Base-by-base conservation (phyloP, 495 filamentous ascomycete species). In the Neurospora sp. region DNA sequence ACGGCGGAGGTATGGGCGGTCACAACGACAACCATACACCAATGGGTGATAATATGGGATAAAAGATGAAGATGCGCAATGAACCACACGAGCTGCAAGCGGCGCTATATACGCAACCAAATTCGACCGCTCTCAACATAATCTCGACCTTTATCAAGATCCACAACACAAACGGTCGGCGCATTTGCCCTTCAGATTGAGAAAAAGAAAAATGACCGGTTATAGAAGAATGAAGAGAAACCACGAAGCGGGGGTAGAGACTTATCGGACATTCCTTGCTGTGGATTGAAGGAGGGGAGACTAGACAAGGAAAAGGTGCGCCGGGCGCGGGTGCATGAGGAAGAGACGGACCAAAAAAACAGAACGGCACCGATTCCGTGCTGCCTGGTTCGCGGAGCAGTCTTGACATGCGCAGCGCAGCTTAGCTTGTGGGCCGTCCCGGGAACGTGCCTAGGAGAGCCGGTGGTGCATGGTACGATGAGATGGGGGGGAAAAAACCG, bases 11-110 rank as follows among this genome's bases (percentile, higher is more conserved):
- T 37, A 42, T 40, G 17, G 59, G 53, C 14, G 27, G 27, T 35
- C 53, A 65, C 53, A 35, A 61, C 27, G 71, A 73, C 14, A 31
- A 9, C 17, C 31, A 65, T 48, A 72, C 44, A 69, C 27, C 61
- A 31, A 44, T 31, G 37, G 44, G 59, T 3, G 70, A 75, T 44
- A 69, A 61, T 69, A 71, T 53, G 75, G 70, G 5, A 68, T 74
- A 39, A 72, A 76, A 6, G 70, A 48, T 42, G 20, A 71, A 59
- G 16, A 38, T n/a, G 70, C n/a, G 17, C 70, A 48, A 65, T 37
- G 53, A 65, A 37, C 14, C 27, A 35, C 16, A 44, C 53, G 53
- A 17, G 16, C 35, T 65, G 5, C 14, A 31, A 44, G 27, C 53
- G 27, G 53, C 27, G 4, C 17, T 17, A 65, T 37, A 35, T 17